Percentiles rank a stretch among this genome's conserved stretches.
Conservation (phyloP, 2,329 filamentous ascomycete genomes). For the Beauveria sp. region DNA sequence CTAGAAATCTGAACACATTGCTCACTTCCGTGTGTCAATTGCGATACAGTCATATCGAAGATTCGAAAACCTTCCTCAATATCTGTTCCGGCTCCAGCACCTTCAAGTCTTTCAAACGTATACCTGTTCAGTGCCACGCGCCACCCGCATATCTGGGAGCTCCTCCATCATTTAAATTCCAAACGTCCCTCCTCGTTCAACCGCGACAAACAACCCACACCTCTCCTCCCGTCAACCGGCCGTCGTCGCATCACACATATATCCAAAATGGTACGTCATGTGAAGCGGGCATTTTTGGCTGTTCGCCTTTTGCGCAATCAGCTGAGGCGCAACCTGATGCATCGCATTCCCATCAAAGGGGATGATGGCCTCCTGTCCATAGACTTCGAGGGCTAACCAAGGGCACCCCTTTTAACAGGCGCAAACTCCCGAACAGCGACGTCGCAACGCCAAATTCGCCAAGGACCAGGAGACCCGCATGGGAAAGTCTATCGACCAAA, state of each 20-base stretch:
- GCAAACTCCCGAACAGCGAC: constrained; percentile 78
- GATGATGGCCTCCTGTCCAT: background rate
- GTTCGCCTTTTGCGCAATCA: background rate
- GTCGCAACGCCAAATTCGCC: constrained; percentile 71
- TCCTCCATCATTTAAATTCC: background rate
- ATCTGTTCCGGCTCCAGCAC: background rate
- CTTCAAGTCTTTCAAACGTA: background rate
- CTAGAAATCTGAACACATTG: background rate
- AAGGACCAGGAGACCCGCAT: constrained; percentile 65
- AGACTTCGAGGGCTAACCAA: background rate
- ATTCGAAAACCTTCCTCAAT: background rate
- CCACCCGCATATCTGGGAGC: background rate
- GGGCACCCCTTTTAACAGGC: constrained; percentile 40
- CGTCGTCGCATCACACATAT: background rate
- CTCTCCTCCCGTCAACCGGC: background rate
- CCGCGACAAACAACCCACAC: background rate
- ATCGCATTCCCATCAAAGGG: background rate
- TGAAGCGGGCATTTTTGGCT: background rate
- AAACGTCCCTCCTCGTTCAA: background rate
- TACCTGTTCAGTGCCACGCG: constrained; percentile 2
- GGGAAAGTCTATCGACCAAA: constrained; percentile 61
- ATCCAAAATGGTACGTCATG: background rate
- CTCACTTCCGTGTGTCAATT: background rate
- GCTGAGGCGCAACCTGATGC: background rate
- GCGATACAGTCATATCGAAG: background rate